Conservation (phyloP, 768 basidiomycete species). For the Leccinum subgranulosum region DNA sequence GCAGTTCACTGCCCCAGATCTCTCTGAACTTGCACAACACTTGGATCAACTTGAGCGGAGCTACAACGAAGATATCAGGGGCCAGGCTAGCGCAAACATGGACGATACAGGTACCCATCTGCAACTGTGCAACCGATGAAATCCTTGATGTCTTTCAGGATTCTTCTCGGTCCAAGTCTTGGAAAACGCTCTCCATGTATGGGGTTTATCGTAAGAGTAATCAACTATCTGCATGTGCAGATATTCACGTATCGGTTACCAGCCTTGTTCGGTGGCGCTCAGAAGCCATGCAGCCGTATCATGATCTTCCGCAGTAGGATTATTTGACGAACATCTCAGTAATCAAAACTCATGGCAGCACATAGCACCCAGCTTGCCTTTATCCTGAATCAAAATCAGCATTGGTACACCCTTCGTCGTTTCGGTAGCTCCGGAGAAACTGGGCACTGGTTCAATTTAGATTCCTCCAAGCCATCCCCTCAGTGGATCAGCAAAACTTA, state of each 20-base stretch:
- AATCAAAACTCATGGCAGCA: slow-evolving; percentile 6
- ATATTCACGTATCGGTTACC: slow-evolving; percentile 4
- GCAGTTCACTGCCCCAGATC: slow-evolving; percentile 78
- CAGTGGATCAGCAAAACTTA: slow-evolving; percentile 85
- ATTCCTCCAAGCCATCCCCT: slow-evolving; percentile 67
- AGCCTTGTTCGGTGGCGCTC: slow-evolving; percentile 82
- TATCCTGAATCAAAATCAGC: slow-evolving; percentile 80
- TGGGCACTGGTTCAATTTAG: slow-evolving; percentile 87
- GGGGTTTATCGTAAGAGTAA: slow-evolving; percentile 66
- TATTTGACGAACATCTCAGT: background rate
- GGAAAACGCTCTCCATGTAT: slow-evolving; percentile 79
- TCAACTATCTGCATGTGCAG: background rate
- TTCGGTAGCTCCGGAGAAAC: slow-evolving; percentile 57
- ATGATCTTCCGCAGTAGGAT: slow-evolving; percentile 74
- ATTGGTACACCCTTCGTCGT: slow-evolving; percentile 86
- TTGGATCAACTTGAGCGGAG: slow-evolving; percentile 65
- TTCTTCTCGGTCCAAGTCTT: slow-evolving; percentile 93
- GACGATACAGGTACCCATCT: slow-evolving; percentile 73
- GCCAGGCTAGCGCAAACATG: slow-evolving; percentile 69
- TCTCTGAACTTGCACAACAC: slow-evolving; percentile 67
- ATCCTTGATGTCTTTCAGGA: slow-evolving; percentile 39
- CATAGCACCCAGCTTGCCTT: slow-evolving; percentile 78
- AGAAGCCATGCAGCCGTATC: slow-evolving; percentile 75
- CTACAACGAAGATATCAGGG: slow-evolving; percentile 48
- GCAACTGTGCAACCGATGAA: background rate